Base-by-base conservation (phyloP, 306 rosid genomes). In the Prunus fruticosa region DNA sequence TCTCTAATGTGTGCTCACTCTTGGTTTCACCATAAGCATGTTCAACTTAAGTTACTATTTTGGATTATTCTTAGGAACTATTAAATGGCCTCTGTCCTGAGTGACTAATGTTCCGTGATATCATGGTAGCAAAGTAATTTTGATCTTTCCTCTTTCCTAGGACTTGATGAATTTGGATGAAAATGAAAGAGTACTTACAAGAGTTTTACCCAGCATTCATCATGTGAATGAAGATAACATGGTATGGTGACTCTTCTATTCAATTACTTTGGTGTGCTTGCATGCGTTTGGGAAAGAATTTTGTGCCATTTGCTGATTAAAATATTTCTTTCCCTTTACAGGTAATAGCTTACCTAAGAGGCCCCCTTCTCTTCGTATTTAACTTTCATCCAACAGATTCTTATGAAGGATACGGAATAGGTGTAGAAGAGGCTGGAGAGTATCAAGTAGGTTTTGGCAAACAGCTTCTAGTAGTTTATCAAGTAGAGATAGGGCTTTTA, bases 371-470 rank as follows among this genome's bases (percentile, higher is more conserved):
- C 76, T 88, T 95, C 81, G 19, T 90, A 83, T 92, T 88, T 83
- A 95, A 95, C 81, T 92, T 95, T 80, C 98, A 95, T 83, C 98
- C 98, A 45, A 81, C 90, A 62, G 86, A 92, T 72, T 89, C 93
- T 60, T 88, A 89, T 46, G 87, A 86, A 72, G 82, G 85, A 74
- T 92, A 92, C 71, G 58, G 68, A 23, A 80, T 95, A 54, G 97
- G 97, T 18, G 96, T 90, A 69, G 98, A 95, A 78, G 98, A 95
- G 81, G 98, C 98, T 63, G 98, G 98, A 79, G 98, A 92, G 58
- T 95, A 95, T 85, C 91, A 87, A 79, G 98, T 95, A 84, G 69
- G 93, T 83, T 56, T 34, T 20, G 25, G 2, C 54, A 61, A 69
- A 49, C 41, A 47, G 23, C 28, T 58, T 27, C 38, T 16, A 22